Evolutionary conservation across 768 basidiomycete species (phyloP).

Genomic region (Lactifluus rugatus): DNA sequence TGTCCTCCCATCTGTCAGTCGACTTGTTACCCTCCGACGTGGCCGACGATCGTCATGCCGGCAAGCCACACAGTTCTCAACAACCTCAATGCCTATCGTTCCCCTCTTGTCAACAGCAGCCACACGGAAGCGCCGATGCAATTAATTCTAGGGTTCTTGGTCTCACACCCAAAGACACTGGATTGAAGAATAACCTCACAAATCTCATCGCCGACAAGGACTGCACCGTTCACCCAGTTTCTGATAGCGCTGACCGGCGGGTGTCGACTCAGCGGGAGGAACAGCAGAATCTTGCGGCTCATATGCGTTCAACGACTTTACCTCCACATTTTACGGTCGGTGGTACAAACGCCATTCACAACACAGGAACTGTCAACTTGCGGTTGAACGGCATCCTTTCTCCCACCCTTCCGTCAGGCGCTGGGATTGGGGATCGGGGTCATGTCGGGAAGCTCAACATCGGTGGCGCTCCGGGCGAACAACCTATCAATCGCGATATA

Average conservation of each 20-base stretch:
- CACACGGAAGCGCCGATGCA: neutral
- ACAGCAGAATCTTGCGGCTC: constrained; percentile 15
- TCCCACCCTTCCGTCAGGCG: constrained; percentile 14
- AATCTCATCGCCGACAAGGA: constrained; percentile 9
- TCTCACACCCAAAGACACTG: constrained; percentile 8
- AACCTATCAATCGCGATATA: constrained; percentile 4
- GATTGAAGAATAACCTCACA: neutral
- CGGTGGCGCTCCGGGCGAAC: neutral
- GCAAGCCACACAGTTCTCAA: neutral
- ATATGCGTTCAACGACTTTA: constrained; percentile 20
- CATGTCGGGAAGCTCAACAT: constrained; percentile 9
- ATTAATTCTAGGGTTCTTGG: constrained; percentile 10
- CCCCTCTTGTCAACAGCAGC: constrained; percentile 4
- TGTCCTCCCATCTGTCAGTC: constrained; percentile 3
- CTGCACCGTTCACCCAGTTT: neutral
- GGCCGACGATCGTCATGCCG: neutral
- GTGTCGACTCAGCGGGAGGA: constrained; percentile 8
- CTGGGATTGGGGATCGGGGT: neutral
- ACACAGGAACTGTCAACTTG: constrained; percentile 1
- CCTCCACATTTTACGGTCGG: constrained; percentile 19
- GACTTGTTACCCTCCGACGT: constrained; percentile 4
- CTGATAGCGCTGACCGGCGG: constrained; percentile 6
- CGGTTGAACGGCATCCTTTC: constrained; percentile 18
- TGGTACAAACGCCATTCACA: neutral
- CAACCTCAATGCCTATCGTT: constrained; percentile 1